These are phyloP conservation scores for Stereum hirsutum DNA, from an alignment of 1,284 basidiomycete species.

Conservation along the genomic window DNA sequence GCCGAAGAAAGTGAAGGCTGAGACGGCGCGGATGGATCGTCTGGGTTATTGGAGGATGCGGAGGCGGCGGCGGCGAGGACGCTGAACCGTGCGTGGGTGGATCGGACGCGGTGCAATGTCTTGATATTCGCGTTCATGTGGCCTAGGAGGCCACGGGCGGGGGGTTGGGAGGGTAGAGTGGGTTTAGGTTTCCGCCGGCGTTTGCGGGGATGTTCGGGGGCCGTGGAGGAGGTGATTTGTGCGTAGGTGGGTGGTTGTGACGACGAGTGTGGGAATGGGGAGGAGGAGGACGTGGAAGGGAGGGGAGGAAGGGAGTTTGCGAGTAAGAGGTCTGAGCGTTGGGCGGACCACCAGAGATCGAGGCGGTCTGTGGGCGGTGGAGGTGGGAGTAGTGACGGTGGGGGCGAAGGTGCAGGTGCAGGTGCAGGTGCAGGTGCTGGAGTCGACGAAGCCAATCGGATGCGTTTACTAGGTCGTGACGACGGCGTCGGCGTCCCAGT, in stretches of 20 bases:
- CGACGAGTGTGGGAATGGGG: slow-evolving; percentile 13
- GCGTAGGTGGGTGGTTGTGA: slow-evolving; percentile 22
- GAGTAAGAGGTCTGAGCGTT: slow-evolving; percentile 50
- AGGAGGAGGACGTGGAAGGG: slow-evolving; percentile 30
- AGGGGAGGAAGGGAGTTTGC: slow-evolving; percentile 56
- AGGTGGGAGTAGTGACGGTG: not conserved
- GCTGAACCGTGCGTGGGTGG: slow-evolving; percentile 61
- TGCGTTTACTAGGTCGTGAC: slow-evolving; percentile 36
- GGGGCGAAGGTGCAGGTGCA: no score
- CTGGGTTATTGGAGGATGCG: slow-evolving; percentile 19
- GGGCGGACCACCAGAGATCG: slow-evolving; percentile 68
- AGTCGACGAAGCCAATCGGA: slow-evolving; percentile 18
- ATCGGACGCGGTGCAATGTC: slow-evolving; percentile 59
- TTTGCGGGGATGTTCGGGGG: slow-evolving; percentile 10
- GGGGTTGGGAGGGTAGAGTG: slow-evolving; percentile 11
- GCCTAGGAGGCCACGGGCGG: slow-evolving; percentile 41
- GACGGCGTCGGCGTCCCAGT: no score
- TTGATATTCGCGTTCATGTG: slow-evolving; percentile 69
- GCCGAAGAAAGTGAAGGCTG: no score
- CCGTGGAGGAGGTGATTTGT: slow-evolving; percentile 1
- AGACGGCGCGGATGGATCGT: no score
- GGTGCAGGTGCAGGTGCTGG: not conserved
- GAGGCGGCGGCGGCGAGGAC: slow-evolving; percentile 31
- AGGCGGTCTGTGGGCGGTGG: slow-evolving; percentile 26
- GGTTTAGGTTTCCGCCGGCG: slow-evolving; percentile 24